Percentiles rank a stretch among this genome's conserved stretches.
These are phyloP conservation scores for Paradendryphiella salina DNA, from an alignment of 2,329 filamentous ascomycete species.

Conservation along the genomic window DNA sequence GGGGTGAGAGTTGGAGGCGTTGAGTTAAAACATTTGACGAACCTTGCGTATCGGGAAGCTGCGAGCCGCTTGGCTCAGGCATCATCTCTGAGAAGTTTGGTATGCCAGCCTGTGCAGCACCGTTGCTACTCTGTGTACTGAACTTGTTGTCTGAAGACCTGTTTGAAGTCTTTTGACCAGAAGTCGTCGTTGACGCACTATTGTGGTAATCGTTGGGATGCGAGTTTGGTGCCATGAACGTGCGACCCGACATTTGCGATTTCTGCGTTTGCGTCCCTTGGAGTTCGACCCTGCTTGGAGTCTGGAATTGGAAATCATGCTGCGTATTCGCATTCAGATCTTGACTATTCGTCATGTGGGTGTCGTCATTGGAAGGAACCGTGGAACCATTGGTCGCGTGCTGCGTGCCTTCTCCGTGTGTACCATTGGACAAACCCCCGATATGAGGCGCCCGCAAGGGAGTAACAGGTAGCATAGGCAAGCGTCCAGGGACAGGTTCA, in stretches of 20 bases:
- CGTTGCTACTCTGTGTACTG: slow-evolving; percentile 73
- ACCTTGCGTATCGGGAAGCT: slow-evolving; percentile 67
- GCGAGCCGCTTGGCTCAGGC: slow-evolving; percentile 57
- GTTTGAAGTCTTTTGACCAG: slow-evolving; percentile 78
- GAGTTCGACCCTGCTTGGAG: slow-evolving; percentile 35
- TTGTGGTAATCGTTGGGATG: slow-evolving; percentile 70
- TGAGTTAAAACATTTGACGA: slow-evolving; percentile 41
- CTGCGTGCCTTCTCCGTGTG: slow-evolving; percentile 40
- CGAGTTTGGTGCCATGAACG: slow-evolving; percentile 61
- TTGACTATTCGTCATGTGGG: slow-evolving; percentile 52
- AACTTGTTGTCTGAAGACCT: slow-evolving; percentile 73
- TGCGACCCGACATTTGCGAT: slow-evolving; percentile 67
- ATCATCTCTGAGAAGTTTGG: slow-evolving; percentile 60
- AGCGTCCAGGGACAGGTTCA: slow-evolving; percentile 62
- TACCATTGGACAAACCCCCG: slow-evolving; percentile 64
- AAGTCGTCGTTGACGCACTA: slow-evolving; percentile 85
- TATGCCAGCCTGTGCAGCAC: slow-evolving; percentile 53
- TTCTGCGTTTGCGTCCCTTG: slow-evolving; percentile 55
- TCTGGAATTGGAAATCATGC: slow-evolving; percentile 40
- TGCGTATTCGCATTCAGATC: slow-evolving; percentile 40
- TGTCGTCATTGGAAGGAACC: slow-evolving; percentile 50
- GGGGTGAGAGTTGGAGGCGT: slow-evolving; percentile 18
- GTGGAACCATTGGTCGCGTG: slow-evolving; percentile 50
- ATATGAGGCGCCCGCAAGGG: slow-evolving; percentile 44
- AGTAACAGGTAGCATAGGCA: slow-evolving; percentile 51